Evolutionary conservation across 2,329 filamentous ascomycete species (phyloP), one percentile per base, ranked within the genome.

Genomic region (Fusarium cicatricum): DNA sequence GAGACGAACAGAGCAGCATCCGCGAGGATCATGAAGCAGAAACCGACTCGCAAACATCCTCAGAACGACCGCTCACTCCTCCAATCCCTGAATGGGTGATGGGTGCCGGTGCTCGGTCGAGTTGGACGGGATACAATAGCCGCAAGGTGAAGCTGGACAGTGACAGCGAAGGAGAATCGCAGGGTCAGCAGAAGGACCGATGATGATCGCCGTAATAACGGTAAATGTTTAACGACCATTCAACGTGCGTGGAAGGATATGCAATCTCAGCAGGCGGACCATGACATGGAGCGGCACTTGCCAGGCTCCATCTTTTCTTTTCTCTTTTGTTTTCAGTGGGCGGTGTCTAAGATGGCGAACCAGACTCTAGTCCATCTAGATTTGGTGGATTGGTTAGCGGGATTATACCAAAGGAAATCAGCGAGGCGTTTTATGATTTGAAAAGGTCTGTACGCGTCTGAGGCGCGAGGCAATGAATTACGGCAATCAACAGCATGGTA

Each of bases 81-180:
- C 84, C 84, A 2, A 85, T 87, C 34, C 85, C 85, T 1, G 83
- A 85, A 7, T 88, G 84, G 80, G 80, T 87, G 31, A 70, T 88
- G 51, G 81, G 78, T 52, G 80, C 82, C 1, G 81, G 82, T n/a
- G 72, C 78, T 44, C 76, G 79, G 52, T 77, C 77, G 21, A 85
- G 80, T 66, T 72, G 84, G 62, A 67, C 74, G n/a, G 77, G 75
- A 14, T 82, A 82, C 58, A 74, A 77, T 48, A 76, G 62, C 59
- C 74, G 76, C 51, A 77, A 73, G 70, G 40, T 46, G 16, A 62
- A 42, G 41, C 42, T 43, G 11, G 59, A 64, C 40, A 51, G 43
- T 21, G 56, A 65, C 15, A 49, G 36, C 16, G 39, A 55, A 15
- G 50, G 32, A 16, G 49, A 57, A 36, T 26, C n/a, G 17, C 55